Evolutionary conservation across 2,329 filamentous ascomycete genomes (phyloP).

Genomic region (Bipolaris gigantea): DNA sequence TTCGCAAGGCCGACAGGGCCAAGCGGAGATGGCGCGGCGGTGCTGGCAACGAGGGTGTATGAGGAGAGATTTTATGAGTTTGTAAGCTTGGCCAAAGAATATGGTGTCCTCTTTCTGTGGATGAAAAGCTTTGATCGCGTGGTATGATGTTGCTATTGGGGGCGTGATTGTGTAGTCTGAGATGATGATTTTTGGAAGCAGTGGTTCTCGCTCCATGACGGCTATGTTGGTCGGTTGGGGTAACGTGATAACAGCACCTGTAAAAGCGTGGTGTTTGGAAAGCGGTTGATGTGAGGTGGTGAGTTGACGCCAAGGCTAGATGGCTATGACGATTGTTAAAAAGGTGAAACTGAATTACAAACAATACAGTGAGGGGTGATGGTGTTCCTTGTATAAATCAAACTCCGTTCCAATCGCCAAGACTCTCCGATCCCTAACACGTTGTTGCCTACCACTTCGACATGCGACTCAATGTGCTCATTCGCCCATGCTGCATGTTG

Average conservation of each 20-base stretch:
- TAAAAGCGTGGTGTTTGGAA: background rate
- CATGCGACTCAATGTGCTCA: constrained; percentile 69
- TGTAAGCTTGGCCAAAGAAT: constrained; percentile 11
- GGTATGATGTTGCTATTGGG: background rate
- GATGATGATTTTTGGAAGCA: background rate
- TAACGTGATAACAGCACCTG: background rate
- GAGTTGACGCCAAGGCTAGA: constrained; percentile 8
- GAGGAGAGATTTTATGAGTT: constrained; percentile 16
- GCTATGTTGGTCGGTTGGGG: background rate
- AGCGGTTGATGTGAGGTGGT: background rate
- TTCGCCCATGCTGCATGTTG: constrained; percentile 67
- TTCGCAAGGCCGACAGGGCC: constrained; percentile 14
- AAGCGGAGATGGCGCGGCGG: background rate
- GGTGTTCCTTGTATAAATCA: background rate
- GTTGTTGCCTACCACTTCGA: constrained; percentile 53
- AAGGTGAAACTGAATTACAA: background rate
- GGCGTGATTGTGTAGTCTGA: constrained; percentile 3
- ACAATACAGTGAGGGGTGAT: background rate
- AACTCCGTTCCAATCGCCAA: background rate
- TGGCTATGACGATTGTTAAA: background rate
- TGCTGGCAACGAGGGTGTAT: constrained; percentile 2
- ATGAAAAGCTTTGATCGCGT: background rate
- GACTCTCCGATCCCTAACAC: background rate
- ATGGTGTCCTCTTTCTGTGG: background rate
- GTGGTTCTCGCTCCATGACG: background rate